phyloP scores from a whole-genome alignment of 768 basidiomycete genomes.

The Hygrocybe punicea region DNA sequence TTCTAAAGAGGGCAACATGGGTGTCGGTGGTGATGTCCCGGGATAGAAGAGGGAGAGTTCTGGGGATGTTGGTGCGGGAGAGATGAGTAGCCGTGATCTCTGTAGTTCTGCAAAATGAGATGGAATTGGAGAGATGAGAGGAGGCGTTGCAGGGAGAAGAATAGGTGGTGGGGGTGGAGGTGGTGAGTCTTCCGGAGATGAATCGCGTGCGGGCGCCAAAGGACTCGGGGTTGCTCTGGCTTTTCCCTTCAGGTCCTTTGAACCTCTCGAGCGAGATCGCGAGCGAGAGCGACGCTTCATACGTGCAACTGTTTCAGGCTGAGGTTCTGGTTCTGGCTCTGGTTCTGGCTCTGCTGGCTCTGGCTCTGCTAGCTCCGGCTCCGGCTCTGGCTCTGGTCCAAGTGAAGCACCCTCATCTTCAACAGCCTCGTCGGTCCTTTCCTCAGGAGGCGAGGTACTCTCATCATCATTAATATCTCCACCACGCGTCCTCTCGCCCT shows the following conservation, averaged over 20 bases:
- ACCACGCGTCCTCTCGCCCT: constrained; percentile 61
- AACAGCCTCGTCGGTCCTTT: constrained; percentile 1
- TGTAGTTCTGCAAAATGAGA: constrained; percentile 57
- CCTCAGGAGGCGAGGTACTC: constrained; percentile 24
- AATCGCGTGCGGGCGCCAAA: constrained; percentile 48
- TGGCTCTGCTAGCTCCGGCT: constrained; percentile 13
- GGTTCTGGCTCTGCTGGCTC: constrained; percentile 9
- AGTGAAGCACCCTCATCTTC: neutral
- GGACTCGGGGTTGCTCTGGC: constrained; percentile 36
- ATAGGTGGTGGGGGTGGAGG: constrained; percentile 35
- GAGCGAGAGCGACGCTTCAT: constrained; percentile 71
- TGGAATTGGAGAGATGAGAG: constrained; percentile 48
- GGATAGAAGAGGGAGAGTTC: constrained; percentile 59
- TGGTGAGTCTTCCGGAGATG: constrained; percentile 65
- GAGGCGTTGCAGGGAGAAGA: constrained; percentile 33
- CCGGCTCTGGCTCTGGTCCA: constrained; percentile 9
- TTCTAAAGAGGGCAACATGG: constrained; percentile 71
- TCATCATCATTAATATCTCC: constrained; percentile 38
- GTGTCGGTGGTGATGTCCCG: constrained; percentile 63
- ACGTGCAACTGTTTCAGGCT: constrained; percentile 46
- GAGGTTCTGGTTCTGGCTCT: constrained; percentile 39
- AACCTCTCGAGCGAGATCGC: constrained; percentile 73
- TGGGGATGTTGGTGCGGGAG: constrained; percentile 51
- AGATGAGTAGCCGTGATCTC: constrained; percentile 45
- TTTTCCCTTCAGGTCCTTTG: constrained; percentile 70